Evolutionary conservation across 345 rosid species (phyloP).

Genomic region (Eucalyptus lansdowneana): DNA sequence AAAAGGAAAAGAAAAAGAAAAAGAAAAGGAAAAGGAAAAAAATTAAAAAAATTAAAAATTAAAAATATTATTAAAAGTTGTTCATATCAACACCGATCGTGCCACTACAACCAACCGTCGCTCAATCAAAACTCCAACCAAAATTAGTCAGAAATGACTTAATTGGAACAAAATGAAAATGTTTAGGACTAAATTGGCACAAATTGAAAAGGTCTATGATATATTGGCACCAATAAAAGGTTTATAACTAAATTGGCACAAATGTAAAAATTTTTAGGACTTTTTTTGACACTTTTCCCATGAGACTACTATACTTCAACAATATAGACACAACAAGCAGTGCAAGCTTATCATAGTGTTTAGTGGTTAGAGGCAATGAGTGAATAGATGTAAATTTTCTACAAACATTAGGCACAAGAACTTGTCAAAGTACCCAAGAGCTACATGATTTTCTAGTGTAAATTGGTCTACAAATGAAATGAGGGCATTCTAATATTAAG

Average conservation of each 20-base stretch:
- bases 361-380: background rate
- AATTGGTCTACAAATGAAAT: background rate
- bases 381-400: background rate
- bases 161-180: too few relatives aligned
- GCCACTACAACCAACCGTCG: accelerated
- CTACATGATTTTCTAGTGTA: background rate
- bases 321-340: background rate
- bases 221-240: too few relatives aligned
- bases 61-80: too few relatives aligned
- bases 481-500: background rate
- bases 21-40: too few relatives aligned
- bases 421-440: too few relatives aligned
- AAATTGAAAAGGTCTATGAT: too few relatives aligned
- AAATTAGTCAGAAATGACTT: accelerated
- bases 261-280: accelerated
- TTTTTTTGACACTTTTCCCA: too few relatives aligned
- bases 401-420: background rate
- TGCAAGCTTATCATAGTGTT: too few relatives aligned
- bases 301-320: background rate
- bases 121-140: accelerated
- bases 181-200: too few relatives aligned
- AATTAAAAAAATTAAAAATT: too few relatives aligned
- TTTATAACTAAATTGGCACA: too few relatives aligned
- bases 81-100: accelerated
- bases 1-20: too few relatives aligned